These are phyloP conservation scores for Albizia julibrissin DNA, from an alignment of 306 rosid species.

Conservation along the genomic window DNA sequence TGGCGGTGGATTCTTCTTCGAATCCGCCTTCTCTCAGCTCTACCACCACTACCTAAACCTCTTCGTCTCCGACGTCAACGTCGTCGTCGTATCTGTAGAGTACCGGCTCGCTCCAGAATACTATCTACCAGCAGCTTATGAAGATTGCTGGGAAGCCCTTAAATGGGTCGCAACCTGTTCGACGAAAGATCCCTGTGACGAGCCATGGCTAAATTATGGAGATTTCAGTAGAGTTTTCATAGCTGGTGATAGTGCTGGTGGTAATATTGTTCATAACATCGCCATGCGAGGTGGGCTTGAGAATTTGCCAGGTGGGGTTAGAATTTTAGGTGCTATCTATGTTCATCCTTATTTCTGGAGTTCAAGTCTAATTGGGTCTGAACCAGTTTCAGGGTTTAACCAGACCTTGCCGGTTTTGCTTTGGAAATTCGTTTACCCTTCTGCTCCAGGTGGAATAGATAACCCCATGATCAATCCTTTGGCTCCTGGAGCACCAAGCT, in stretches of 20 bases:
- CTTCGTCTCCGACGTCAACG: constrained; percentile 36
- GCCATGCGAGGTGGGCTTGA: constrained; percentile 42
- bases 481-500: constrained; percentile 32
- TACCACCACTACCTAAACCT: constrained; percentile 36
- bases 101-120: constrained; percentile 51
- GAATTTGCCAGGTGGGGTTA: constrained; percentile 31
- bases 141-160: constrained; percentile 47
- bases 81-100: constrained; percentile 48
- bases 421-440: constrained; percentile 41
- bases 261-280: constrained; percentile 49
- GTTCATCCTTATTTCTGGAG: constrained; percentile 50
- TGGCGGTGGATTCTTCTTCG: constrained; percentile 45
- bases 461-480: constrained; percentile 38
- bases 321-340: constrained; percentile 32
- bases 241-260: constrained; percentile 59
- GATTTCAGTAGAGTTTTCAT: constrained; percentile 32
- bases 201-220: constrained; percentile 49
- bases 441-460: constrained; percentile 36
- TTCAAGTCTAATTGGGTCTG: constrained; percentile 31
- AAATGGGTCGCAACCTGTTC: constrained; percentile 38
- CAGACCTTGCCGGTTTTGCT: background rate
- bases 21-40: constrained; percentile 45
- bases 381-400: constrained; percentile 17
- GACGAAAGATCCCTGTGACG: background rate
- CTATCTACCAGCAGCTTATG: constrained; percentile 40